Percentiles rank a stretch among this genome's conserved stretches.
Conservation (phyloP, 176 grass and related monocot genomes). For the Alloteropsis semialata region DNA sequence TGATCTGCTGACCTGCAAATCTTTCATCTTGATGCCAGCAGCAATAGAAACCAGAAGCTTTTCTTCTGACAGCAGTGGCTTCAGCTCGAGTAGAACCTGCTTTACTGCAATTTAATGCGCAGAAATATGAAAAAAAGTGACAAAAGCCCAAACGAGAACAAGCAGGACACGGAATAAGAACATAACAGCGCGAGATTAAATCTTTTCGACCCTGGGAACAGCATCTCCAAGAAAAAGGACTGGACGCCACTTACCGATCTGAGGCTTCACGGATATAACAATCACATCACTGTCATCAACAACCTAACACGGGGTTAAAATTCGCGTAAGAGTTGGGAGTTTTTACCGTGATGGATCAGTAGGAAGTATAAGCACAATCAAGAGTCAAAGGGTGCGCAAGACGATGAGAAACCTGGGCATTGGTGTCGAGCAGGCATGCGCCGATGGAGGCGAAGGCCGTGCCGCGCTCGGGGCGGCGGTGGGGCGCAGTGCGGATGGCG, state of each 20-base stretch:
- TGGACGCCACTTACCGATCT: conserved; percentile 51
- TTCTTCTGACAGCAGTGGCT: conserved; percentile 73
- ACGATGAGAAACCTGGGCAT: conserved; percentile 48
- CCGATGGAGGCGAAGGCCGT: conserved; percentile 66
- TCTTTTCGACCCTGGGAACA: not conserved
- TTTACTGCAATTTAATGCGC: conserved; percentile 56
- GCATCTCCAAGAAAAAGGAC: not conserved
- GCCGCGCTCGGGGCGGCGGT: conserved; percentile 64
- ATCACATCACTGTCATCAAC: conserved; percentile 82
- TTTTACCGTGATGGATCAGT: not conserved
- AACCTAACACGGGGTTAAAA: conserved; percentile 37
- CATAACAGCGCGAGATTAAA: too few species aligned
- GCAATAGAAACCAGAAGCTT: conserved; percentile 97
- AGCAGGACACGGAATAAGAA: not conserved
- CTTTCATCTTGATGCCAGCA: conserved; percentile 94
- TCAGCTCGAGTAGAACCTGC: conserved; percentile 77
- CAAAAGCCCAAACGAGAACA: not conserved
- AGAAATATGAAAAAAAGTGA: not conserved
- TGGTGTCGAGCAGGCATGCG: conserved; percentile 59
- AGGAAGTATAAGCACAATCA: not conserved
- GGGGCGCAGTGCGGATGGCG: conserved; percentile 75
- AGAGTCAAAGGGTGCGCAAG: not conserved
- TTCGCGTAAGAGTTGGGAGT: not conserved
- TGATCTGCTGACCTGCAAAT: conserved; percentile 82
- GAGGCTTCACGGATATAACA: conserved; percentile 93